Evolutionary conservation across 2,329 filamentous ascomycete genomes (phyloP), one percentile per base, ranked within the genome.

Genomic region (Lecanosticta acicola): DNA sequence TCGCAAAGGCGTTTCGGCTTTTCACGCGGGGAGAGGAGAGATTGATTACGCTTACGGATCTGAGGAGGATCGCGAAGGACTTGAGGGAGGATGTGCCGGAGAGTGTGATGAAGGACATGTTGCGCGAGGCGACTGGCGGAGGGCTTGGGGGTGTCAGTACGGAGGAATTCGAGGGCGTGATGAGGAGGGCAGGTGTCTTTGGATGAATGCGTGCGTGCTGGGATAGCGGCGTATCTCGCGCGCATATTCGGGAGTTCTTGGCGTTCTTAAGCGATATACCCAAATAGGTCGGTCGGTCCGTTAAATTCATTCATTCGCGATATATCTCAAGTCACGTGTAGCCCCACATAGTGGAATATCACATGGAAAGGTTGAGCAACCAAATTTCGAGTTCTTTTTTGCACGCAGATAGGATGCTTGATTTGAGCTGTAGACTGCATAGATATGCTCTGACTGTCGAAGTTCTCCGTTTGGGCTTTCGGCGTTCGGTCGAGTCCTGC

Each of bases 51-150:
- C 61, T 97, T 20, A 77, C 77, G 13, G 85, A 94, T 68, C 69
- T 98, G 63, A 79, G 80, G 62, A 76, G 84, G 59, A 83, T 96
- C 43, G 89, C 90, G 34, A 81, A 79, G 56, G 79, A 87, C 58
- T 70, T 98, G 59, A 87, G 88, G 68, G 88, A 95, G 68, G 87
- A 83, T 41, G 83, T 94, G 18, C 79, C 80, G 48, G 93, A 97
- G 59, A 83, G 87, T 39, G 69, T 94, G 62, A 71, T 98, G 62
- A 81, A 80, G 70, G 89, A 96, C 71, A 98, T 98, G 93, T 84
- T 98, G 47, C 72, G 89, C 39, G 91, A 97, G 73, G 93, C 91
- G 39, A 96, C 94, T 66, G 87, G 86, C 2, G 88, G 87, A 1
- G 80, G 77, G 3, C 83, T 85, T 13, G 77, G 73, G 46, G 87